Evolutionary conservation across 345 rosid species (phyloP).

Genomic region (Aquilaria yunnanensis): DNA sequence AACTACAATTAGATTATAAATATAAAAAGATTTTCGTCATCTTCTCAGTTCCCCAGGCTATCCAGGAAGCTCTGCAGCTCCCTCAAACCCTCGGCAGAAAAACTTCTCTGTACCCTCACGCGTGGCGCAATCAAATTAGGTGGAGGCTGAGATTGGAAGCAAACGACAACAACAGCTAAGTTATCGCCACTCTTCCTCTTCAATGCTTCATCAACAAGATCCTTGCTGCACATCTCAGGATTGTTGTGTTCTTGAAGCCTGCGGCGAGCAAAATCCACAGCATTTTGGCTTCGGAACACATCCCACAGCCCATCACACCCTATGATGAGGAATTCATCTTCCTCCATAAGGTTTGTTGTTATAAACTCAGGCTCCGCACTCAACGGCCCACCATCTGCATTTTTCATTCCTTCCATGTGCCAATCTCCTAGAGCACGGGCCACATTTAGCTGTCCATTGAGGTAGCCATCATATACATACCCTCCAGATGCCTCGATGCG

Average conservation of each 20-base stretch:
- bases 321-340: slow-evolving; percentile 80
- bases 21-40: slow-evolving; percentile 9
- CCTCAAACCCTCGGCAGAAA: slow-evolving; percentile 71
- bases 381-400: slow-evolving; percentile 58
- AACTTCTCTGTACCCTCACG: slow-evolving; percentile 57
- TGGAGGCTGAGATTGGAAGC: slow-evolving; percentile 70
- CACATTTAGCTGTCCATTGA: slow-evolving; percentile 74
- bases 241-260: slow-evolving; percentile 82
- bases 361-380: slow-evolving; percentile 84
- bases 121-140: slow-evolving; percentile 64
- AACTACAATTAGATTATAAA: slow-evolving; percentile 13
- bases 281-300: slow-evolving; percentile 82
- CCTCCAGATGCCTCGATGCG: slow-evolving; percentile 86
- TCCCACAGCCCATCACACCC: slow-evolving; percentile 97
- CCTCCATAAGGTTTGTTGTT: slow-evolving; percentile 42
- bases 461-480: slow-evolving; percentile 54
- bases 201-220: slow-evolving; percentile 72
- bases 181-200: slow-evolving; percentile 89
- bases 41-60: slow-evolving; percentile 35
- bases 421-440: slow-evolving; percentile 94
- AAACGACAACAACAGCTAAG: slow-evolving; percentile 62
- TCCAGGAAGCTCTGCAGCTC: slow-evolving; percentile 70
- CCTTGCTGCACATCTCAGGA: slow-evolving; percentile 65
- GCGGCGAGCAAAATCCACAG: slow-evolving; percentile 81
- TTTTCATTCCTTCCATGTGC: slow-evolving; percentile 89